These are phyloP conservation scores for Mortierella sp. DNA, from an alignment of 371 early-diverging fungal species.

Conservation along the genomic window DNA sequence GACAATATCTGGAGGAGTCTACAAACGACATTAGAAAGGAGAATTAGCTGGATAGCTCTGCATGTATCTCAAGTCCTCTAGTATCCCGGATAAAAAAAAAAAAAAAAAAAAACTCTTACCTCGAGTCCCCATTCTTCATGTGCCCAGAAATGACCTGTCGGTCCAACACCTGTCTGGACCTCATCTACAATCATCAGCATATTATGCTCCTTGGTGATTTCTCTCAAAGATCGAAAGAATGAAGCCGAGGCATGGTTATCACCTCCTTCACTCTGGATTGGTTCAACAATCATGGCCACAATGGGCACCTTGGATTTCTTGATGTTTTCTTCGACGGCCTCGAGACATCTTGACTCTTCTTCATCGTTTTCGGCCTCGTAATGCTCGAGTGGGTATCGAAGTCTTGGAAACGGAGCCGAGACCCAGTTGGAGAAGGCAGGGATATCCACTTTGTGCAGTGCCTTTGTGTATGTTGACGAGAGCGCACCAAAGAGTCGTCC, in stretches of 20 bases:
- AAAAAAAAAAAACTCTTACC: slow-evolving; percentile 15
- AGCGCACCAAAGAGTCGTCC: slow-evolving; percentile 81
- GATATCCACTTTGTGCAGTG: slow-evolving; percentile 79
- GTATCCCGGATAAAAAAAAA: too few species aligned
- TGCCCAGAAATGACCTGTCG: slow-evolving; percentile 85
- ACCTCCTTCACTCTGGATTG: slow-evolving; percentile 90
- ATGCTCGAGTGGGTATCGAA: slow-evolving; percentile 70
- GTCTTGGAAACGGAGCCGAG: slow-evolving; percentile 68
- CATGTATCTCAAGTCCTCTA: too few species aligned
- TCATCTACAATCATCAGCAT: slow-evolving; percentile 87
- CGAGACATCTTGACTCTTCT: slow-evolving; percentile 67
- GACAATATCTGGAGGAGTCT: slow-evolving; percentile 76
- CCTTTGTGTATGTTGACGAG: slow-evolving; percentile 75
- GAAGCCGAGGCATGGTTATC: slow-evolving; percentile 76
- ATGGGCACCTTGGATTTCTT: slow-evolving; percentile 62
- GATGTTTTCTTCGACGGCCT: slow-evolving; percentile 62
- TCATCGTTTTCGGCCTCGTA: slow-evolving; percentile 62
- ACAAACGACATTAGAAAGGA: background rate
- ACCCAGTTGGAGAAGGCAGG: slow-evolving; percentile 70
- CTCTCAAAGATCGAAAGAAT: slow-evolving; percentile 74
- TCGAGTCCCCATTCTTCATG: slow-evolving; percentile 78
- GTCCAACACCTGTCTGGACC: slow-evolving; percentile 88
- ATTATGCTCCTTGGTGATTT: slow-evolving; percentile 68
- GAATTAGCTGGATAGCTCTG: background rate
- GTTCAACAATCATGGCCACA: slow-evolving; percentile 84